Percentiles rank a stretch among this genome's conserved stretches.
Conservation (phyloP, 345 rosid genomes). For the Zanthoxylum bungeanum region DNA sequence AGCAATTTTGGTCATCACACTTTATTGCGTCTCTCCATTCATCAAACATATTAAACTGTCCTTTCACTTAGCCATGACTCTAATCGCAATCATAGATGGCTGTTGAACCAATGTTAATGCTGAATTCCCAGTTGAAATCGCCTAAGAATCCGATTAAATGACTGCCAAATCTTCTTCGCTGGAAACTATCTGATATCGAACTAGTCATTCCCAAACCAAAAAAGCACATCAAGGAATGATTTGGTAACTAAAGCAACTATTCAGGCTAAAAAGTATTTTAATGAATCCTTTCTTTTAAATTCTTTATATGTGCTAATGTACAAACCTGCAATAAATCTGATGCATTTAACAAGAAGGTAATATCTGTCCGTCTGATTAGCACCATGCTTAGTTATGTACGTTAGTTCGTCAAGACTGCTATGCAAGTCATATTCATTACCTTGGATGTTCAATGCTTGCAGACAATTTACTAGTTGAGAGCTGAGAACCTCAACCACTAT, state of each 20-base stretch:
- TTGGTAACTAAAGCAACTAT: neutral
- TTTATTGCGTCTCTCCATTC: neutral
- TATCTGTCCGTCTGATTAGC: neutral
- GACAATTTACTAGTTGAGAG: neutral
- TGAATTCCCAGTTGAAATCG: neutral
- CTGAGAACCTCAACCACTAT: conserved; percentile 7
- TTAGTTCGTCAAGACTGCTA: neutral
- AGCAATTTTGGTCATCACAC: conserved; percentile 5
- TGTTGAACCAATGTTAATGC: neutral
- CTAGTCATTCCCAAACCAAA: neutral
- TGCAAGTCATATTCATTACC: neutral
- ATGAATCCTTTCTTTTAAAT: no score
- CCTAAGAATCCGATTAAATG: neutral
- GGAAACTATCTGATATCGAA: neutral
- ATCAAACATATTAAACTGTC: conserved; percentile 10
- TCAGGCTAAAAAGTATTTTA: no score
- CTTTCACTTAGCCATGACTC: neutral
- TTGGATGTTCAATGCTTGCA: neutral
- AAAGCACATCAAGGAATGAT: neutral
- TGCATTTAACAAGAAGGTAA: neutral
- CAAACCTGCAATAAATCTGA: neutral
- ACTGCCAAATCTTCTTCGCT: neutral
- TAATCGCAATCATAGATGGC: neutral
- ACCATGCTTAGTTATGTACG: neutral
- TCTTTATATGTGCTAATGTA: no score